Evolutionary conservation across 148 eudicot genomes (phyloP).

Genomic region (Arbutus unedo): DNA sequence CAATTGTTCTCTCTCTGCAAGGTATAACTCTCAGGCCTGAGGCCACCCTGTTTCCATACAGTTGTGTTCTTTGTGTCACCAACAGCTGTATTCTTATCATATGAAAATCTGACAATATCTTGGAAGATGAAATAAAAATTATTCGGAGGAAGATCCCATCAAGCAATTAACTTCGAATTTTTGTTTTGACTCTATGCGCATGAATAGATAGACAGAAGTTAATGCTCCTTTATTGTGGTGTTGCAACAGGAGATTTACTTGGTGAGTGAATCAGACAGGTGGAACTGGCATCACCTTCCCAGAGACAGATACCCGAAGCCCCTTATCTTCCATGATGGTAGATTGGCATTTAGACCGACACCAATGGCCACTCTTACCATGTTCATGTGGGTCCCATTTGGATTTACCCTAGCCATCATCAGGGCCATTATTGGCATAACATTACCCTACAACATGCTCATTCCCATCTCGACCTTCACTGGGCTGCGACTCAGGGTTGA

Average conservation of each 20-base stretch:
- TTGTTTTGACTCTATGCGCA: not conserved
- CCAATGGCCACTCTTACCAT: slow-evolving; percentile 40
- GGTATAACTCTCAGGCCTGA: slow-evolving; percentile 27
- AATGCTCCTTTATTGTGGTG: not conserved
- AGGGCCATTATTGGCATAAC: slow-evolving; percentile 37
- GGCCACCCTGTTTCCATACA: too few species aligned
- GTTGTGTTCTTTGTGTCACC: too few species aligned
- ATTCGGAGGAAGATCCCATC: not conserved
- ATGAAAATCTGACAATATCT: too few species aligned
- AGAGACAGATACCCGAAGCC: slow-evolving; percentile 57
- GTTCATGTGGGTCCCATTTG: slow-evolving; percentile 72
- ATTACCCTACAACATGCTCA: slow-evolving; percentile 35
- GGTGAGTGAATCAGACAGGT: slow-evolving; percentile 48
- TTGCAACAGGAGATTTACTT: slow-evolving; percentile 58
- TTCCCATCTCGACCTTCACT: slow-evolving; percentile 39
- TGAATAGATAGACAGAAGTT: not conserved
- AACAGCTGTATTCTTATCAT: too few species aligned
- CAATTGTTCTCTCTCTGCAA: slow-evolving; percentile 53
- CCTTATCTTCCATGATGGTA: slow-evolving; percentile 83
- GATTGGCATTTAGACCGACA: slow-evolving; percentile 67
- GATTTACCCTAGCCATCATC: slow-evolving; percentile 39
- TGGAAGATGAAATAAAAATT: not conserved
- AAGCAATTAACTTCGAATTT: not conserved
- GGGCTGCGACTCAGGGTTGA: slow-evolving; percentile 39
- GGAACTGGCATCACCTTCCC: slow-evolving; percentile 54